Evolutionary conservation across 2,329 filamentous ascomycete genomes (phyloP), one percentile per base, ranked within the genome.

Genomic region (Colletotrichum abscissum): DNA sequence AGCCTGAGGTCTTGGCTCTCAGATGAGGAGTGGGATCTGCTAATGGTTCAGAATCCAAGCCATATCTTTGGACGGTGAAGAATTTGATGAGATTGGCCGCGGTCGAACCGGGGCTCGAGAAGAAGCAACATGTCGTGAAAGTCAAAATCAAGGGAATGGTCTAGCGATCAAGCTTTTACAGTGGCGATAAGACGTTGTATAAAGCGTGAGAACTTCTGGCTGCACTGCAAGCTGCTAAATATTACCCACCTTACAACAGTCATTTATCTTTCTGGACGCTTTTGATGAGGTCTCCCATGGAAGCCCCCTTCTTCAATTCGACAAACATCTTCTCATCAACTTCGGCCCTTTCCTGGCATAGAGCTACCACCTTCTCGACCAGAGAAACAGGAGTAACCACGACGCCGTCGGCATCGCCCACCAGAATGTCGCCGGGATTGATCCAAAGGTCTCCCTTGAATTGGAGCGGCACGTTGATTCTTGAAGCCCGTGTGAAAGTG

Each of bases 321-420:
- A 19, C 59, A 30, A 74, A 72, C 68, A 74, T 79, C 73, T 78
- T 79, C 54, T 80, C 74, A 33, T 81, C 80, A 7, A 79, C 74
- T 46, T 80, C 77, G 8, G 76, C 77, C 0, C 80, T 71, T 64
- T 78, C 77, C 16, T 78, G 74, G 35, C 79, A 81, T 11, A 81
- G n/a, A 14, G 73, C 73, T 8, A 79, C 74, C 2, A 80, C 78
- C 19, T 76, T 71, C 8, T 81, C 79, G 9, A 76, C 56, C 38
- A 78, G 68, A 8, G 74, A 75, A 16, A 74, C 70, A 1, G 79
- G 80, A 2, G 77, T 76, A 1, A 77, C 78, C 0, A 81, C 80
- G 1, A 81, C 79, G 1, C 80, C 80, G 42, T 81, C 77, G 2
- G 67, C 76, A 33, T 81, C 79, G 4, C 65, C 79, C 38, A 81